phyloP scores from a whole-genome alignment of 2,329 filamentous ascomycete species.

The Alternaria burnsii region DNA sequence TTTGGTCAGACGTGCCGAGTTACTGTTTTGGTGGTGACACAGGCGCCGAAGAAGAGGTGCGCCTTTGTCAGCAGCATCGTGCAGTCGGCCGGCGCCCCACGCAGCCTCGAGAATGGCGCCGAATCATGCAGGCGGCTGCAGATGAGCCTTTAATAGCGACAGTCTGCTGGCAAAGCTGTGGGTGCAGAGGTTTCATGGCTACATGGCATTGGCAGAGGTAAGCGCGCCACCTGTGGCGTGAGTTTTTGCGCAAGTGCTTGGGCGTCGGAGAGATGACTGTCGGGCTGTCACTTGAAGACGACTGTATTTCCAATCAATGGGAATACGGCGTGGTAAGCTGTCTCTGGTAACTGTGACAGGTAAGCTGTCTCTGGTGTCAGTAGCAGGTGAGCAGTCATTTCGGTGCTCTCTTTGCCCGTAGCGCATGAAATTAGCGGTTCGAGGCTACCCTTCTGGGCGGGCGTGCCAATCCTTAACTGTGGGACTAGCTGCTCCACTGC shows the following conservation, averaged over 20 bases:
- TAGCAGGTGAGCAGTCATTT: neutral
- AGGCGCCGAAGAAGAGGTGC: neutral
- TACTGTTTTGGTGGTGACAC: neutral
- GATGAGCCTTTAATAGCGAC: neutral
- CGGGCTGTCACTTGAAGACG: no score
- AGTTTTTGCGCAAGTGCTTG: neutral
- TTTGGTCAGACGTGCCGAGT: slow-evolving; percentile 6
- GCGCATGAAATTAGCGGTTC: slow-evolving; percentile 27
- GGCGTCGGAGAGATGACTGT: neutral
- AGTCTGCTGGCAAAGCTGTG: slow-evolving; percentile 1
- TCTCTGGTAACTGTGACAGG: no score
- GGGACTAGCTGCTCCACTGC: slow-evolving; percentile 25
- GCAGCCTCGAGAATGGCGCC: slow-evolving; percentile 7
- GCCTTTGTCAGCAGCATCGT: slow-evolving; percentile 19
- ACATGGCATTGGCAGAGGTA: neutral
- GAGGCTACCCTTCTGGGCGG: slow-evolving; percentile 21
- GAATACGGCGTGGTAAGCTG: no score
- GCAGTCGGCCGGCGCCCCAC: slow-evolving; percentile 8
- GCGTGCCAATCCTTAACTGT: slow-evolving; percentile 9
- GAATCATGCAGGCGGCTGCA: slow-evolving; percentile 3
- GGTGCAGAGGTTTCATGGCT: slow-evolving; percentile 1
- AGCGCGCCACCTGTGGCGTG: slow-evolving; percentile 5
- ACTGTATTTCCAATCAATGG: no score
- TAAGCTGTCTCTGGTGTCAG: no score
- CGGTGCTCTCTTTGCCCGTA: neutral